Conservation (phyloP, 257 asterid species). For the Solanum dulcamara region DNA sequence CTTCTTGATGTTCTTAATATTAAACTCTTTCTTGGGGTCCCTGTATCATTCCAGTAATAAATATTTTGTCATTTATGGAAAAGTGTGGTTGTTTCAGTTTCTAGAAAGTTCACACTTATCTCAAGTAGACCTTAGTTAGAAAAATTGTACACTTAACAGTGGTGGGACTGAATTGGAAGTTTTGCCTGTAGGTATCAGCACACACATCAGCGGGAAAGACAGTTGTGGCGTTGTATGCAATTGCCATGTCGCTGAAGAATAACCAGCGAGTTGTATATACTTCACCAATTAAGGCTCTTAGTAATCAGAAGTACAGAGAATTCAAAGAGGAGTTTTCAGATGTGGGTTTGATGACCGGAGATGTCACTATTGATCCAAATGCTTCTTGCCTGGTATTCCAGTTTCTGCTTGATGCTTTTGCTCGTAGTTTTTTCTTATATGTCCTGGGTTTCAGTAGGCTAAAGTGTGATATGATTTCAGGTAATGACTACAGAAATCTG, state of each 20-base stretch:
- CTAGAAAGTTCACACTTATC: background rate
- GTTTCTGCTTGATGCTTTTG: background rate
- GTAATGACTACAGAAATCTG: conserved; percentile 99
- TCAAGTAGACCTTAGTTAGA: background rate
- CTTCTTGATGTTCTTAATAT: background rate
- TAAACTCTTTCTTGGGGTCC: background rate
- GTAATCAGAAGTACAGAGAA: conserved; percentile 95
- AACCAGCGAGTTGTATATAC: conserved; percentile 88
- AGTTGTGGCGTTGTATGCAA: conserved; percentile 85
- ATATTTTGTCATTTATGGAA: background rate
- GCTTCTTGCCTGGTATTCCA: conserved; percentile 94
- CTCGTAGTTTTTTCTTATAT: background rate
- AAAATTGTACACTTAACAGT: background rate
- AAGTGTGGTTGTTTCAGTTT: background rate
- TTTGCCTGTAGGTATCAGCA: conserved; percentile 60
- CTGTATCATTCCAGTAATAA: background rate
- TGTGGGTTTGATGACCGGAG: conserved; percentile 99
- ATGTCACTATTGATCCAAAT: conserved; percentile 88
- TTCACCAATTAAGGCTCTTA: conserved; percentile 92
- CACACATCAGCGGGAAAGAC: conserved; percentile 98
- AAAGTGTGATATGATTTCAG: conserved; percentile 28
- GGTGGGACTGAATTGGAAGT: background rate
- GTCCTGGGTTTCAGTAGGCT: background rate
- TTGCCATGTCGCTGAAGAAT: conserved; percentile 78
- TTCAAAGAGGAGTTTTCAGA: conserved; percentile 96